Base-by-base conservation (phyloP, 1,284 basidiomycete genomes). In the Cryptococcus hybrid region DNA sequence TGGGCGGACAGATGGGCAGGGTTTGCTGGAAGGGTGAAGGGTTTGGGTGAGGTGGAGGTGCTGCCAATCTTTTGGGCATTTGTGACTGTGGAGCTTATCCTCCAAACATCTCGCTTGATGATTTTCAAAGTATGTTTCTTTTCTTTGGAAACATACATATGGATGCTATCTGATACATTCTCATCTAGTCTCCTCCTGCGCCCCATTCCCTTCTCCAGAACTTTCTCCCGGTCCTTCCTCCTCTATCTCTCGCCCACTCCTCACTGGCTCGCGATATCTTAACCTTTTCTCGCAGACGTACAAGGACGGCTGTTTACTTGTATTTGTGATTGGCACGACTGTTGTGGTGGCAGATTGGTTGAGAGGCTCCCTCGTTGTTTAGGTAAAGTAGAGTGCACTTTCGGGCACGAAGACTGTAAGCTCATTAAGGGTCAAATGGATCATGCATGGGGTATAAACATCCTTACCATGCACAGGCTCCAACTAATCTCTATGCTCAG, bases 51-150 rank as follows among this genome's bases (percentile, higher is more conserved):
- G 12, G 60, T 68, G 7, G 68, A 66, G 51, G 51, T 55, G 11
- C n/a, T 69, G 78, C 77, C 78, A n/a, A 58, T 78, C 11, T 79
- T 79, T 62, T 78, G 74, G 73, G 75, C 77, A 0, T 79, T 78
- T 54, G 57, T 67, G 0, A 78, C 77, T 0, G 57, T 79, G 13
- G 71, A 77, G 48, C 64, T 74, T 8, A 67, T 79, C 34, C 69
- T 79, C 0, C 73, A 77, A 59, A 75, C 74, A 1, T 76, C 74
- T 0, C 68, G 76, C 50, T 66, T 75, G 51, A 62, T 76, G 47
- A 58, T 79, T 43, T 59, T 75, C 55, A 68, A 65, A 36, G 74
- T 73, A 51, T 54, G 71, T 61, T 40, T 8, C 36, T 12, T 47
- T 8, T 44, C 37, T 45, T 39, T 12, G n/a, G 12, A 36, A 8